Percentiles rank a stretch among this genome's conserved stretches.
phyloP scores from a whole-genome alignment of 345 rosid genomes.

The Leavenworthia alabamica region DNA sequence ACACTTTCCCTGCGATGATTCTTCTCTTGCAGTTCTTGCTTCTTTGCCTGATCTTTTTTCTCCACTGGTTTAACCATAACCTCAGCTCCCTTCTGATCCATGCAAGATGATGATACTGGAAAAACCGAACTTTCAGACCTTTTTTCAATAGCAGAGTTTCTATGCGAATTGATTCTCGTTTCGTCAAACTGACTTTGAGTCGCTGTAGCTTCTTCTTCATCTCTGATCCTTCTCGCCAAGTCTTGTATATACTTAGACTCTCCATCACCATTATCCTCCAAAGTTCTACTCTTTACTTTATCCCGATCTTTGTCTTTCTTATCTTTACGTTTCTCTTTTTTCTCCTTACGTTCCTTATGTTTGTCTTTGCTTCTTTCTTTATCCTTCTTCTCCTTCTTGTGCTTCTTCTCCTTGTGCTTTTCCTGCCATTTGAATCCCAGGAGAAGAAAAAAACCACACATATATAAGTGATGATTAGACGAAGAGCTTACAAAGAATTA shows the following conservation, averaged over 20 bases:
- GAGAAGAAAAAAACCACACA: conserved; percentile 1
- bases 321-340: conserved; percentile 45
- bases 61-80: conserved; percentile 33
- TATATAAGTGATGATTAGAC: conserved; percentile 3
- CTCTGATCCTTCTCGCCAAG: conserved; percentile 46
- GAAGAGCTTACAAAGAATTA: neutral
- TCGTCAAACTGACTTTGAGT: conserved; percentile 38
- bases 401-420: conserved; percentile 48
- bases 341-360: conserved; percentile 40
- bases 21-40: conserved; percentile 34
- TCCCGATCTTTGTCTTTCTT: conserved; percentile 40
- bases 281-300: conserved; percentile 35
- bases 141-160: conserved; percentile 20
- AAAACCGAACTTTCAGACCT: conserved; percentile 24
- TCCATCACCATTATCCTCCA: conserved; percentile 29
- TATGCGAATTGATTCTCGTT: conserved; percentile 28
- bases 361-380: conserved; percentile 55
- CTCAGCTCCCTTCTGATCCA: conserved; percentile 36
- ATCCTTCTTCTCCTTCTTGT: conserved; percentile 44
- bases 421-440: conserved; percentile 33
- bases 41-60: conserved; percentile 36
- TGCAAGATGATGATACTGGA: conserved; percentile 23
- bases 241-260: conserved; percentile 44
- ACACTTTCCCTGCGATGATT: conserved; percentile 29
- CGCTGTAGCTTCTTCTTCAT: conserved; percentile 44